Evolutionary conservation across 495 filamentous ascomycete species (phyloP), one percentile per base, ranked within the genome.

Genomic region (Aspergillus panamensis): DNA sequence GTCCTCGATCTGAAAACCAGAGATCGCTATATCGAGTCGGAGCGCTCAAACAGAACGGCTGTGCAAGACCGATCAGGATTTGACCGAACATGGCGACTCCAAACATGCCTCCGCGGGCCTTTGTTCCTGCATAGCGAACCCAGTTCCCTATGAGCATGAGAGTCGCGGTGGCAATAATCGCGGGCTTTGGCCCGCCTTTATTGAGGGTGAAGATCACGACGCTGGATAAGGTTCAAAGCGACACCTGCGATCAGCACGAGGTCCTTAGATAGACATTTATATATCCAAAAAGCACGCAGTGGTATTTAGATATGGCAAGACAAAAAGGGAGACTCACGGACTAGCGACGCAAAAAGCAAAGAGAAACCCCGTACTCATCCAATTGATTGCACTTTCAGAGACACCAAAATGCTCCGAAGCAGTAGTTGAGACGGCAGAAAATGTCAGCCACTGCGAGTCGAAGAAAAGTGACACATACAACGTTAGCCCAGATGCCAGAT

Each of bases 51-150:
- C 96, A 91, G 72, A 97, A 97, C 0, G 94, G 92, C 60, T 98
- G 94, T 12, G 90, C 87, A 8, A 96, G 75, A 0, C 94, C 94
- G 37, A 87, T 90, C 16, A 98, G 73, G 72, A 97, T 87, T 74
- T 98, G 94, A n/a, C 93, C 94, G 69, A 96, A 87, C 87, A 97
- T 90, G 43, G 90, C 87, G 19, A 89, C 79, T 9, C 87, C 85
- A 63, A 90, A 96, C 35, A 82, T 81, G 20, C 82, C 84, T 12
- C 73, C 74, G 32, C 75, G 72, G 1, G 82, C 77, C 62, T 80
- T 80, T 4, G 89, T 86, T 56, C 91, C 91, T 1, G 81, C 90
- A 75, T 93, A 96, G 57, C 94, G 87, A 63, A 98, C 84, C 91
- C 93, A 96, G 74, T 95, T 96, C 1, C 93, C 94, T 1, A 85